A percentile compares a stretch with the other conserved stretches of the same genome.
These are phyloP conservation scores for Erodium trifolium DNA, from an alignment of 441 rosid genomes.

Conservation along the genomic window DNA sequence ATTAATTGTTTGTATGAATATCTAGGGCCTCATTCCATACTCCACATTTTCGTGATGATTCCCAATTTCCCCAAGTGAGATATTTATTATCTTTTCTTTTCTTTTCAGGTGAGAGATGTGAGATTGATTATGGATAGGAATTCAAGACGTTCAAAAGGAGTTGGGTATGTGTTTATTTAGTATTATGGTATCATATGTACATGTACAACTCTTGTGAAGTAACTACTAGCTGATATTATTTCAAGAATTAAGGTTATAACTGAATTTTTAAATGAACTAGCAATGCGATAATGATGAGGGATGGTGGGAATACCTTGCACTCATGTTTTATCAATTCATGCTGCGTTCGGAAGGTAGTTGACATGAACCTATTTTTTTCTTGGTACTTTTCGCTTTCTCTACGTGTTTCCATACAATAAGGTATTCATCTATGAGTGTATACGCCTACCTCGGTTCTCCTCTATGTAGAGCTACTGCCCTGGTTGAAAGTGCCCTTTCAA, in stretches of 20 bases:
- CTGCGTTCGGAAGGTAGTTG: slow-evolving; percentile 83
- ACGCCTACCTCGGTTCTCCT: neutral
- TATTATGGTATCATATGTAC: slow-evolving; percentile 21
- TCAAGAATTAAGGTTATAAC: slow-evolving; percentile 54
- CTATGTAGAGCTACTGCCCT: slow-evolving; percentile 15
- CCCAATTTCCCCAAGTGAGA: slow-evolving; percentile 6
- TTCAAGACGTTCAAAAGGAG: slow-evolving; percentile 89
- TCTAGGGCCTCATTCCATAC: neutral
- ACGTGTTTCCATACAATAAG: slow-evolving; percentile 27
- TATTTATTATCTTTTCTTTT: slow-evolving; percentile 10
- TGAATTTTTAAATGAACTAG: slow-evolving; percentile 91
- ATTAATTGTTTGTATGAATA: slow-evolving; percentile 9
- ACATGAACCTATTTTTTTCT: slow-evolving; percentile 51
- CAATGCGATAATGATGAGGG: slow-evolving; percentile 80
- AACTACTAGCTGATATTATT: slow-evolving; percentile 43
- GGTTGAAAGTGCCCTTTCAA: slow-evolving; percentile 6
- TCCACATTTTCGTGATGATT: slow-evolving; percentile 5
- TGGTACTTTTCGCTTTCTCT: slow-evolving; percentile 27
- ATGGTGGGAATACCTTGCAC: slow-evolving; percentile 54
- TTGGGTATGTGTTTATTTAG: slow-evolving; percentile 56
- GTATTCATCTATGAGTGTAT: slow-evolving; percentile 21
- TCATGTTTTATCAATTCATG: slow-evolving; percentile 91
- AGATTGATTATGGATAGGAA: slow-evolving; percentile 91
- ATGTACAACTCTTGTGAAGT: slow-evolving; percentile 30
- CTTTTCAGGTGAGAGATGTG: slow-evolving; percentile 22